Evolutionary conservation across 768 basidiomycete genomes (phyloP).

Genomic region (Dentipellis fragilis): DNA sequence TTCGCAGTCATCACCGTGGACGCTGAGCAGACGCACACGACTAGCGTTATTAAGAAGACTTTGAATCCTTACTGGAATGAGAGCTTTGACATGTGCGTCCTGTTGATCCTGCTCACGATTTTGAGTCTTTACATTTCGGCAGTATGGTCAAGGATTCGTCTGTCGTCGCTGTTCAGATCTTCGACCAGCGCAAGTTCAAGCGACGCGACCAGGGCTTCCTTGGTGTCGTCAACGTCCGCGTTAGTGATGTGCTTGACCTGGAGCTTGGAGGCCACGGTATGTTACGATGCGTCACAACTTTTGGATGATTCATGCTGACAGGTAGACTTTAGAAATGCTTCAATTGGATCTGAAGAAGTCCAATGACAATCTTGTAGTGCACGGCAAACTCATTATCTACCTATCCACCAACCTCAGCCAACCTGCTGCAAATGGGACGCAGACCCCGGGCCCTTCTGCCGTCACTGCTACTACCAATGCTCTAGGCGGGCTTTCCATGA

Average conservation of each 20-base stretch:
- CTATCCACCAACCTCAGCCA: slow-evolving; percentile 84
- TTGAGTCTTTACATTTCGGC: slow-evolving; percentile 6
- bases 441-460: slow-evolving; percentile 44
- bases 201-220: slow-evolving; percentile 95
- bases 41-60: slow-evolving; percentile 93
- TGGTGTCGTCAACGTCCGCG: slow-evolving; percentile 92
- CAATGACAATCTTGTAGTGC: slow-evolving; percentile 96
- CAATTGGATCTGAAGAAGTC: slow-evolving; percentile 96
- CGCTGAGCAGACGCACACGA: slow-evolving; percentile 94
- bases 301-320: neutral
- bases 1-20: slow-evolving; percentile 99
- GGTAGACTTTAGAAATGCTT: slow-evolving; percentile 59
- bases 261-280: slow-evolving; percentile 91
- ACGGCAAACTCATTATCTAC: slow-evolving; percentile 95
- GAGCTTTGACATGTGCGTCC: slow-evolving; percentile 87
- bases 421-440: slow-evolving; percentile 79
- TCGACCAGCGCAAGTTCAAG: slow-evolving; percentile 99
- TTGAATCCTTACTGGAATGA: slow-evolving; percentile 97
- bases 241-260: slow-evolving; percentile 84
- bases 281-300: neutral
- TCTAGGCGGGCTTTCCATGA: slow-evolving; percentile 51
- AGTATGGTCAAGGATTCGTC: slow-evolving; percentile 98
- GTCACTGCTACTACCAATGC: slow-evolving; percentile 40
- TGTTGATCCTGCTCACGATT: neutral
- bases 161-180: slow-evolving; percentile 95